Percentiles rank a stretch among this genome's conserved stretches.
Conservation (phyloP, 495 filamentous ascomycete species). For the Viridothelium virens region DNA sequence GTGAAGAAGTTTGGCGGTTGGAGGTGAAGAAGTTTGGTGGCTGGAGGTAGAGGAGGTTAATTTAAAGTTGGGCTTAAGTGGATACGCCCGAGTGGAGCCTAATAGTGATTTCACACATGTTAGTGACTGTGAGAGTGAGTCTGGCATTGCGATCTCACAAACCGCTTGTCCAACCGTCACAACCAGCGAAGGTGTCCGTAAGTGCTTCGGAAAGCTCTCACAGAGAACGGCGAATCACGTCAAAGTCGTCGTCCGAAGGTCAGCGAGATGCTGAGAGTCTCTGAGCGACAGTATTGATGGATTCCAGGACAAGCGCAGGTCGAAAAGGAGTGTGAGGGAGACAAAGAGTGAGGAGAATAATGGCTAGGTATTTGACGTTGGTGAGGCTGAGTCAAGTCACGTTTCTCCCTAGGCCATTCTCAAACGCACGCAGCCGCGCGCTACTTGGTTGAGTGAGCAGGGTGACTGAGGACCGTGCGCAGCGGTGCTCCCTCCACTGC, state of each 20-base stretch:
- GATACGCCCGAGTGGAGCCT: not conserved
- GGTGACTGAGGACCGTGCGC: too few species aligned
- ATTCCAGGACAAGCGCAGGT: slow-evolving; percentile 20
- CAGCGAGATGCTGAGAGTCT: slow-evolving; percentile 24
- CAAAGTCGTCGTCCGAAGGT: slow-evolving; percentile 12
- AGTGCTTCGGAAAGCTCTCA: slow-evolving; percentile 22
- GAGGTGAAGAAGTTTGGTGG: slow-evolving; percentile 1
- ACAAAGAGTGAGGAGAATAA: slow-evolving; percentile 14
- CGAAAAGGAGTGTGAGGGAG: slow-evolving; percentile 13
- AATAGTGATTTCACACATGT: not conserved
- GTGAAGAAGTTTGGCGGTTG: slow-evolving; percentile 45
- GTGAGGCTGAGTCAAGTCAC: not conserved
- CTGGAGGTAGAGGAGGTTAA: not conserved
- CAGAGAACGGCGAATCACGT: slow-evolving; percentile 29
- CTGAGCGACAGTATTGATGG: slow-evolving; percentile 11
- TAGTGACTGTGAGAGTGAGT: not conserved
- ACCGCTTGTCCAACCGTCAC: slow-evolving; percentile 24
- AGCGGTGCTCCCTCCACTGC: not conserved
- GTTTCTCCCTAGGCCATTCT: not conserved
- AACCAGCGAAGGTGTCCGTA: slow-evolving; percentile 38
- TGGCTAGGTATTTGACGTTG: not conserved
- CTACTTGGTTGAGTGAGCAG: not conserved
- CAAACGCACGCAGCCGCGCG: slow-evolving; percentile 2
- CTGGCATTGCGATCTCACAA: slow-evolving; percentile 10
- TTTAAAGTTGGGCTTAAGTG: not conserved